phyloP scores from a whole-genome alignment of 169 alveolate species.

The Ichthyophthirius multifiliis region DNA sequence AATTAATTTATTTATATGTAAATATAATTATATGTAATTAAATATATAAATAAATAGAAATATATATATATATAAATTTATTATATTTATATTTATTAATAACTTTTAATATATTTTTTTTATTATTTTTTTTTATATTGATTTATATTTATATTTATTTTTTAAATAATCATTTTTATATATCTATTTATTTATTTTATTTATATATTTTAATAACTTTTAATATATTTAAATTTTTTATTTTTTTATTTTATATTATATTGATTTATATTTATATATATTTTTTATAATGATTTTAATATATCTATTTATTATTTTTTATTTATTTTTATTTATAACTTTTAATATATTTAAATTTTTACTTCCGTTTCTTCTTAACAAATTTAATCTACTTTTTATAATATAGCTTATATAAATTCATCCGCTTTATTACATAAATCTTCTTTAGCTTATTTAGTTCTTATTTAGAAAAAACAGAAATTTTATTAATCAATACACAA shows the following conservation, averaged over 20 bases:
- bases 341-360: not conserved
- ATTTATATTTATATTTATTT: not conserved
- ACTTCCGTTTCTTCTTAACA: constrained; percentile 6
- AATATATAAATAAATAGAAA: no score
- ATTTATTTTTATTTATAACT: not conserved
- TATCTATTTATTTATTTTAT: no score
- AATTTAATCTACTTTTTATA: constrained; percentile 19
- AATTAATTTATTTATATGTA: no score
- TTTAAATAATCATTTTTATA: not conserved
- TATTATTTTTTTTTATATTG: no score
- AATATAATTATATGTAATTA: no score
- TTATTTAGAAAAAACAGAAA: constrained; percentile 20
- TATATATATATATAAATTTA: no score
- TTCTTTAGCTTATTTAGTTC: constrained; percentile 25
- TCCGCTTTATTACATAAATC: not conserved
- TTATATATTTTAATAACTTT: no score
- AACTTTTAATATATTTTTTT: no score
- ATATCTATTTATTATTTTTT: not conserved
- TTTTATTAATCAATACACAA: constrained; percentile 20
- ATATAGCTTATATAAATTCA: constrained; percentile 18
- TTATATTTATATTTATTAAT: no score
- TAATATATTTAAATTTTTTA: no score
- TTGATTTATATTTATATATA: not conserved
- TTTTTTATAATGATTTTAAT: not conserved
- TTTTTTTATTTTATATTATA: no score